Conservation (phyloP, 805 yeast genomes). For the Cyberlindnera americana region DNA sequence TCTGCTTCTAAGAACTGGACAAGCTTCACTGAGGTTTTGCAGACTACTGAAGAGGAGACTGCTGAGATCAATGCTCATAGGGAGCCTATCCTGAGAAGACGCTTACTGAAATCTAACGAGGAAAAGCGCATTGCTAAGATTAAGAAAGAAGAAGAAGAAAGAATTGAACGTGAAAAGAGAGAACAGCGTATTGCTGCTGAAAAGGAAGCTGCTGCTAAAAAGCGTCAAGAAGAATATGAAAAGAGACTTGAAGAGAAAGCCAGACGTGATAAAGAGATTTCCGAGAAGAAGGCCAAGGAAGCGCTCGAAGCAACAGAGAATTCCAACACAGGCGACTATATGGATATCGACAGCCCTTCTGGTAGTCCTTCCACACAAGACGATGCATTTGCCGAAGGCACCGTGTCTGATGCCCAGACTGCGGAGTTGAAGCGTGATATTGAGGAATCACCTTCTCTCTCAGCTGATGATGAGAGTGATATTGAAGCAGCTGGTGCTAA, state of each 20-base stretch:
- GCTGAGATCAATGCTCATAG: slow-evolving; percentile 21
- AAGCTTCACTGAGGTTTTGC: slow-evolving; percentile 54
- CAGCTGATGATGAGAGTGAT: too few species aligned
- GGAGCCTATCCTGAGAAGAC: slow-evolving; percentile 11
- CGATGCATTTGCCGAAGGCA: neutral
- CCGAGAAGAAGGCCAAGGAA: neutral
- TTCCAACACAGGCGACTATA: slow-evolving; percentile 1
- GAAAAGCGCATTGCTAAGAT: slow-evolving; percentile 11
- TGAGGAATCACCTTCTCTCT: too few species aligned
- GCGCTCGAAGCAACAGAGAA: neutral
- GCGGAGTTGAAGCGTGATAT: too few species aligned
- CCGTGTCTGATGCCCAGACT: neutral
- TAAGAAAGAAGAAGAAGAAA: slow-evolving; percentile 15
- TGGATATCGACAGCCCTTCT: slow-evolving; percentile 2
- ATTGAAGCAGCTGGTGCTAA: too few species aligned
- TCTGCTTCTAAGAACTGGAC: slow-evolving; percentile 51
- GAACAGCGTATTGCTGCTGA: slow-evolving; percentile 1
- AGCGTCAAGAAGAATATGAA: slow-evolving; percentile 8
- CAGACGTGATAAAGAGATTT: neutral
- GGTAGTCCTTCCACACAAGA: neutral
- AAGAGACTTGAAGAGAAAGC: neutral
- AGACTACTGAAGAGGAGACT: slow-evolving; percentile 42
- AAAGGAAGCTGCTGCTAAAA: slow-evolving; percentile 5
- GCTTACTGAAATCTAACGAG: slow-evolving; percentile 14
- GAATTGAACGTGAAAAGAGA: slow-evolving; percentile 10